Percentiles rank a stretch among this genome's conserved stretches.
phyloP scores from a whole-genome alignment of 345 rosid species.

The Rhodamnia argentea region DNA sequence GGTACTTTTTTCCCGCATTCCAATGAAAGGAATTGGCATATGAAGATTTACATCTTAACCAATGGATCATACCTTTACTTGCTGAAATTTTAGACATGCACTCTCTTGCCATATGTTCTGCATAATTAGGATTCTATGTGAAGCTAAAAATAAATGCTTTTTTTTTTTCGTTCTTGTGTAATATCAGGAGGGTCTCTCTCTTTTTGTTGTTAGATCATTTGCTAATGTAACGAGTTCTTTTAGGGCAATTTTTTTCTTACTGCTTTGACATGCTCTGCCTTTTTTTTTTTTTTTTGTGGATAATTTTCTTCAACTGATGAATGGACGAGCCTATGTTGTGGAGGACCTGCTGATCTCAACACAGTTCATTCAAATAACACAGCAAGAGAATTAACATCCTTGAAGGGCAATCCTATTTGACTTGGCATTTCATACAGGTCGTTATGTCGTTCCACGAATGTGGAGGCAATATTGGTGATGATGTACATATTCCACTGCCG shows the following conservation, averaged over 20 bases:
- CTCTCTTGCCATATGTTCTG: neutral
- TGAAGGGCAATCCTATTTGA: neutral
- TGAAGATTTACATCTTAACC: neutral
- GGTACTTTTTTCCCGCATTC: neutral
- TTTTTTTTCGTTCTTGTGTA: neutral
- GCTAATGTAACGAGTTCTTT: neutral
- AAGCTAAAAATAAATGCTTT: neutral
- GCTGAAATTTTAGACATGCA: neutral
- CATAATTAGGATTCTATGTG: neutral
- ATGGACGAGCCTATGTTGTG: neutral
- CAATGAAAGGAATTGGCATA: neutral
- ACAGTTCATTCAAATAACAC: neutral
- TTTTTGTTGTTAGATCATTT: neutral
- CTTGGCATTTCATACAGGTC: constrained; percentile 35
- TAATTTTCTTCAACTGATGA: neutral
- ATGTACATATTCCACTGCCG: constrained; percentile 83
- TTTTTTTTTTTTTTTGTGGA: neutral
- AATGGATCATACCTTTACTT: neutral
- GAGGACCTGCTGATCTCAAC: neutral
- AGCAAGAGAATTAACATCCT: neutral
- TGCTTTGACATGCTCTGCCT: neutral
- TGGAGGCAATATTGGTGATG: constrained; percentile 97
- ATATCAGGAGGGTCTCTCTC: neutral
- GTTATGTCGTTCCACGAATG: constrained; percentile 97
- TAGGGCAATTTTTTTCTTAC: neutral